Evolutionary conservation across 345 rosid genomes (phyloP), one percentile per base, ranked within the genome.

Genomic region (Linum usitatissimum): DNA sequence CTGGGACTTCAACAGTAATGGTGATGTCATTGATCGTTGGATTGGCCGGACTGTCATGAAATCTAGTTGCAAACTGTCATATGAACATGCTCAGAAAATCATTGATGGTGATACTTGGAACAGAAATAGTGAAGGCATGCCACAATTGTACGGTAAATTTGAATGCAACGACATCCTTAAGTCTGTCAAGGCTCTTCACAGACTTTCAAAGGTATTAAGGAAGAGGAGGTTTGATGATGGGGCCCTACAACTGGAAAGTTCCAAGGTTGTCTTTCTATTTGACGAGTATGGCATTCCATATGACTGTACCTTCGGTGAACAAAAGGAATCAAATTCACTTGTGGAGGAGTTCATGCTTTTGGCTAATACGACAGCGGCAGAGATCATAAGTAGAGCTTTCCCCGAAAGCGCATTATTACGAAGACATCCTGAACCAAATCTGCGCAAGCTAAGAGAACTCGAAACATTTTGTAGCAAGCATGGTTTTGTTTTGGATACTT

Each of bases 321-420:
- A 51, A 63, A 79, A 65, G 61, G 84, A 76, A 66, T 89, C 91
- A 2, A 81, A 80, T 65, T 77, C 80, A 70, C 78, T 92, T 34
- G 88, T 92, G 54, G 96, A 87, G 84, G 98, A 92, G 80, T 85
- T 92, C 62, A 88, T 92, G 97, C 93, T 92, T 68, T 76, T 92
- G 77, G 98, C 98, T 10, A 92, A 87, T 65, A 75, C 57, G 62
- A 89, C 98, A 14, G 88, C 88, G 13, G 98, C 98, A 64, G 95
- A 92, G 78, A 79, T 92, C 71, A 84, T 84, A 65, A 80, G 84
- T 56, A 82, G 86, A 79, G 90, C 91, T 74, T 89, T 82, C 76
- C 98, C 95, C 13, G 80, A 84, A 66, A 57, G 75, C 45, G 84
- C 98, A 38, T 66, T 92, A 69, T 73, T 92, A 70, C 79, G 91